Evolutionary conservation across 805 yeast genomes (phyloP).

Genomic region (Teunomyces lycoperdinae): DNA sequence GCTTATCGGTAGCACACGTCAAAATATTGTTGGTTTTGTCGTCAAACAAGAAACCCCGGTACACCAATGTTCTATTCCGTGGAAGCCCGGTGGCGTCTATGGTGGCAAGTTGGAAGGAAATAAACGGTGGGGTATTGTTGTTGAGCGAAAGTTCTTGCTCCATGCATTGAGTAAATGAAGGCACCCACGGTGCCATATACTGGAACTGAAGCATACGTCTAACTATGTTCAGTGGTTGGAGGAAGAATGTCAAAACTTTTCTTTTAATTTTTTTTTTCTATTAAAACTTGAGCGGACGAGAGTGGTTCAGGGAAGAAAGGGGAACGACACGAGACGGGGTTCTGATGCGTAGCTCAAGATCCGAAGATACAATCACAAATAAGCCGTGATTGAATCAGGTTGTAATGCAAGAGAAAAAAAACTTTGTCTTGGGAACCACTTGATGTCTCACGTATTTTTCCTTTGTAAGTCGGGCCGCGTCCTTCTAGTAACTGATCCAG

Average conservation of each 20-base stretch:
- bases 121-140: conserved; percentile 42
- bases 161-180: conserved; percentile 55
- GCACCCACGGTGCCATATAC: conserved; percentile 72
- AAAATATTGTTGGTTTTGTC: conserved; percentile 65
- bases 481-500: background rate
- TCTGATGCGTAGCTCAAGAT: background rate
- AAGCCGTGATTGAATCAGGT: background rate
- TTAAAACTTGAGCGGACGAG: background rate
- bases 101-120: conserved; percentile 67
- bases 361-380: background rate
- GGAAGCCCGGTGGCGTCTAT: conserved; percentile 56
- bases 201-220: conserved; percentile 26
- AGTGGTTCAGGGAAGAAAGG: background rate
- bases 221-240: background rate
- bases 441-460: background rate
- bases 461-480: background rate
- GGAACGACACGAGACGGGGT: background rate
- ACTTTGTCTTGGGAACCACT: background rate
- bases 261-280: background rate
- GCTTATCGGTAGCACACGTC: conserved; percentile 66
- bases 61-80: conserved; percentile 64
- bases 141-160: conserved; percentile 38
- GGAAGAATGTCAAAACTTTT: background rate
- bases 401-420: background rate
- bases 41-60: conserved; percentile 71